These are phyloP conservation scores for Salix viminalis DNA, from an alignment of 345 rosid genomes.

Conservation along the genomic window DNA sequence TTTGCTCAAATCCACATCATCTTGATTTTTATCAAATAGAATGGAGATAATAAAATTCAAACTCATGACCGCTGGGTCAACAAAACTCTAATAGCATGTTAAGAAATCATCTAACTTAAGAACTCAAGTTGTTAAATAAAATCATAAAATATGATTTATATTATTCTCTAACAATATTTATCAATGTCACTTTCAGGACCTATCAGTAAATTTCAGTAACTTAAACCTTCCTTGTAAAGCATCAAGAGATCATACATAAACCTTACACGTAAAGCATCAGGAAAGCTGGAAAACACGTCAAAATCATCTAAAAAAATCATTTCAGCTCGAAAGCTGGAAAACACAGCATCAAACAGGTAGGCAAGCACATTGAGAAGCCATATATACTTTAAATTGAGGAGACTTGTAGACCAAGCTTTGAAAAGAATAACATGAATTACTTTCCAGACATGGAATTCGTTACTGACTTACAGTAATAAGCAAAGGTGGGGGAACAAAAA, in stretches of 20 bases:
- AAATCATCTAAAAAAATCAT: neutral
- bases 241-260: too few relatives aligned
- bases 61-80: too few relatives aligned
- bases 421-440: constrained; percentile 5
- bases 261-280: too few relatives aligned
- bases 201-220: neutral
- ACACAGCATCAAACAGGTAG: neutral
- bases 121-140: too few relatives aligned
- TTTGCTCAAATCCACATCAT: too few relatives aligned
- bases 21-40: too few relatives aligned
- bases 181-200: neutral
- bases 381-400: neutral
- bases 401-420: neutral
- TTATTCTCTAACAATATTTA: too few relatives aligned
- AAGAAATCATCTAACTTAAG: too few relatives aligned
- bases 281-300: neutral
- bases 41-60: too few relatives aligned
- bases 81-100: too few relatives aligned
- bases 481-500: neutral
- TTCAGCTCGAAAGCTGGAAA: neutral
- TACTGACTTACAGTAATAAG: neutral
- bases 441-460: neutral
- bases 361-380: neutral
- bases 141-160: too few relatives aligned
- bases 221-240: neutral